Evolutionary conservation across 2,329 filamentous ascomycete species (phyloP), one percentile per base, ranked within the genome.

Genomic region (Rhytidhysteron rufulum): DNA sequence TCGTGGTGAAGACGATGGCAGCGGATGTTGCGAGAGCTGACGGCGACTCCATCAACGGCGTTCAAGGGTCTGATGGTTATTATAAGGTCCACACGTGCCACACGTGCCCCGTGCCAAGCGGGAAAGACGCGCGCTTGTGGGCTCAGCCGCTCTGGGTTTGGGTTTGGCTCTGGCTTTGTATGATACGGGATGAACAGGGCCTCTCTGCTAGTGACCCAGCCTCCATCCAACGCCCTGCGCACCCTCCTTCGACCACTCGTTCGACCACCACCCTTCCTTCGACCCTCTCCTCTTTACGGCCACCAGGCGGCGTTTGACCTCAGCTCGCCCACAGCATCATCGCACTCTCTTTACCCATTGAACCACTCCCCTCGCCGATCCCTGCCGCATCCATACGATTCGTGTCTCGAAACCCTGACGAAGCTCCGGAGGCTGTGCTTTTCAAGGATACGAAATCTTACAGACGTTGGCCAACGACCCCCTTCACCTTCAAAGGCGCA

Each of bases 351-450:
- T 27, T 27, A 27, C 13, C 24, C 24, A 27, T 13, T 27, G 13
- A 27, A 27, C 24, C 8, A 13, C 17, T 32, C 30, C 30, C 10
- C n/a, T n/a, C 15, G 30, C 7, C 10, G 30, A 32, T 32, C 30
- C 10, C 20, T 35, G 19, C 33, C 20, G 13, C 13, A 8, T 35
- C 20, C 35, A 29, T 20, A 30, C 37, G 24, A 21, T 32, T 42
- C 40, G 39, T 25, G 27, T 39, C 29, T 37, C 41, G 45, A 51
- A 46, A 49, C 48, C 17, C 37, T 24, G 34, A 47, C 46, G 45
- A 49, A 51, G 49, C 49, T 47, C 34, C 39, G 44, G 48, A 45
- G 47, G 49, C 46, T 45, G 43, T 45, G 44, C 37, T 43, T 31
- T 40, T 34, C n/a, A 20, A 20, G 40, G 35, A 32, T 34, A 37